These are phyloP conservation scores for Gnomoniopsis smithogilvyi DNA, from an alignment of 2,329 filamentous ascomycete genomes.

Conservation along the genomic window DNA sequence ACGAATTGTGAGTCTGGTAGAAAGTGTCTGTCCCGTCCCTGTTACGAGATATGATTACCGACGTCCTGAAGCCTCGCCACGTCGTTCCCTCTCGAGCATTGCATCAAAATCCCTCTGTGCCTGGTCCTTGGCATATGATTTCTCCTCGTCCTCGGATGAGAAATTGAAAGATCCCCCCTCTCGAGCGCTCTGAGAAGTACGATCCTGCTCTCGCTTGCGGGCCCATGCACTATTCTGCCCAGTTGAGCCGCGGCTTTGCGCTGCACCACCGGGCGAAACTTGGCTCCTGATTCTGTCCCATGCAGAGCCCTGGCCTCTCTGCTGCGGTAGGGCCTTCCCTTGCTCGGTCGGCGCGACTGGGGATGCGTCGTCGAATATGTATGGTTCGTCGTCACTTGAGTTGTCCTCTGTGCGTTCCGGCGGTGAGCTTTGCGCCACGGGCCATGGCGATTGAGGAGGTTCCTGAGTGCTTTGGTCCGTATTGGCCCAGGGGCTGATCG, in stretches of 20 bases:
- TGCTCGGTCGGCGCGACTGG: slow-evolving; percentile 14
- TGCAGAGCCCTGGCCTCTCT: slow-evolving; percentile 9
- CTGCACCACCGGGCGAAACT: not conserved
- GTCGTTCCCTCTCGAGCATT: slow-evolving; percentile 41
- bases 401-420: not conserved
- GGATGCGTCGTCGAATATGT: slow-evolving; percentile 18
- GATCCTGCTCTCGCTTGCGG: slow-evolving; percentile 23
- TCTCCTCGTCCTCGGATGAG: slow-evolving; percentile 34
- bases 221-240: not conserved
- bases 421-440: not conserved
- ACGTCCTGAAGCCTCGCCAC: slow-evolving; percentile 1
- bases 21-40: too few species aligned
- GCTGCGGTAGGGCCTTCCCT: not conserved
- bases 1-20: too few species aligned
- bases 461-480: slow-evolving; percentile 5
- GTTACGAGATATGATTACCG: not conserved
- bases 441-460: slow-evolving; percentile 1
- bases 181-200: slow-evolving; percentile 11
- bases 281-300: slow-evolving; percentile 18
- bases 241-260: not conserved
- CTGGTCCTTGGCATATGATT: slow-evolving; percentile 36
- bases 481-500: slow-evolving; percentile 1
- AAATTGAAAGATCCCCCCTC: slow-evolving; percentile 29
- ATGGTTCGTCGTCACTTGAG: not conserved
- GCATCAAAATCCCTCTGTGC: slow-evolving; percentile 50